Percentiles rank a stretch among this genome's conserved stretches.
These are phyloP conservation scores for Aspergillus sojae DNA, from an alignment of 2,329 filamentous ascomycete species.

Conservation along the genomic window DNA sequence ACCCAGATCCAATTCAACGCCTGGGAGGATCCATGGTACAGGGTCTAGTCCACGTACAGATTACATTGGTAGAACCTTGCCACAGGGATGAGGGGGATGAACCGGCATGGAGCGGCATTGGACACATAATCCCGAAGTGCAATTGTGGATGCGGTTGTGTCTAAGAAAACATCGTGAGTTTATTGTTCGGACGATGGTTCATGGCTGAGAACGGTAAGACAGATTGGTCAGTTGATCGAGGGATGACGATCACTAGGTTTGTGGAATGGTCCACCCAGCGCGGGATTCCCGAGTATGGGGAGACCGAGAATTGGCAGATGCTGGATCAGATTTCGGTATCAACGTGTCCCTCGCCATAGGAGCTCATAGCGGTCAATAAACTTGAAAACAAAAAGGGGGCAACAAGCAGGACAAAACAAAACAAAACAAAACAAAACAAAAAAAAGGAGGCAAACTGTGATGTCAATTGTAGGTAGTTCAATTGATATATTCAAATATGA, in stretches of 20 bases:
- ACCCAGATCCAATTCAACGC: constrained; percentile 22
- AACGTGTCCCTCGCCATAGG: neutral
- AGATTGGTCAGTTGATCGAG: constrained; percentile 22
- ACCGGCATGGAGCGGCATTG: constrained; percentile 10
- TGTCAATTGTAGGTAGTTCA: neutral
- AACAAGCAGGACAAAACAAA: neutral
- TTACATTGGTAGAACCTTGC: constrained; percentile 17
- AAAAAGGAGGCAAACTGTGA: neutral
- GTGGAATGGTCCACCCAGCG: constrained; percentile 22
- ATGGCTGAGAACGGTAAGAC: constrained; percentile 19
- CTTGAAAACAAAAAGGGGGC: neutral
- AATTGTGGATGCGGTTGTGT: constrained; percentile 9
- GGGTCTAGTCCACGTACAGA: constrained; percentile 15
- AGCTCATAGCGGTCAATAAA: constrained; percentile 9
- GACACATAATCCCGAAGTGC: constrained; percentile 6
- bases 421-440: neutral
- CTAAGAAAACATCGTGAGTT: constrained; percentile 17
- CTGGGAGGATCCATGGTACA: constrained; percentile 29
- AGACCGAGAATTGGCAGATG: constrained; percentile 15
- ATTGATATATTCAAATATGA: neutral
- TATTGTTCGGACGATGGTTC: constrained; percentile 6
- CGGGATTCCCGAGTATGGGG: constrained; percentile 26
- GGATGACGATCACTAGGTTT: constrained; percentile 18
- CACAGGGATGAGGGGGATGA: constrained; percentile 17
- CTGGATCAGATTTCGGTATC: constrained; percentile 15